A percentile compares a stretch with the other conserved stretches of the same genome.
Evolutionary conservation across 495 filamentous ascomycete genomes (phyloP).

Genomic region (Pseudoneurospora amorphoporcata): DNA sequence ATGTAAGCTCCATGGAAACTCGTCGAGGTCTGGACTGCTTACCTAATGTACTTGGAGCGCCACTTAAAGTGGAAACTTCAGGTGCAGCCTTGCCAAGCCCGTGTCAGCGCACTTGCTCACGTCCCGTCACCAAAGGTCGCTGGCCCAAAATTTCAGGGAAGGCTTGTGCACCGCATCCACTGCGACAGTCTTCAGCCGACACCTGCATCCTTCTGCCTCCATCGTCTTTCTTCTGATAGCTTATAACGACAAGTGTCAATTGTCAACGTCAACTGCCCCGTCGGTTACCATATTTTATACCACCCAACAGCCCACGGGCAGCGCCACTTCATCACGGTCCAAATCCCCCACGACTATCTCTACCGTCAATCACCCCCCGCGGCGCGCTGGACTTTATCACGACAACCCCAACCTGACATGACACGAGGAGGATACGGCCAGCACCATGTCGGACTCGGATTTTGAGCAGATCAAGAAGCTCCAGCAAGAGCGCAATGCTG

Average conservation of each 20-base stretch:
- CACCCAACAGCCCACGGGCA: neutral
- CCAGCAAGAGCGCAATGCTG: constrained; percentile 87
- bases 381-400: neutral
- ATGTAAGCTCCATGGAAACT: neutral
- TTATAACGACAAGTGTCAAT: neutral
- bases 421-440: neutral
- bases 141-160: neutral
- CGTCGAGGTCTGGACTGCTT: neutral
- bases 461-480: constrained; percentile 74
- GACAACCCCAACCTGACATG: neutral
- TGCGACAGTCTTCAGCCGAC: neutral
- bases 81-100: neutral
- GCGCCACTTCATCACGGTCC: neutral
- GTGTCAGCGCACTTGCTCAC: neutral
- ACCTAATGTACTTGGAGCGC: neutral
- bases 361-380: neutral
- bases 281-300: neutral
- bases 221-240: neutral
- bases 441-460: constrained; percentile 57
- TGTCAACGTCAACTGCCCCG: neutral
- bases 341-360: neutral
- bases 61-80: neutral
- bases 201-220: neutral
- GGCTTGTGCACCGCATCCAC: neutral
- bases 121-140: neutral